phyloP scores from a whole-genome alignment of 2,329 filamentous ascomycete genomes.

The Nigrospora oryzae region DNA sequence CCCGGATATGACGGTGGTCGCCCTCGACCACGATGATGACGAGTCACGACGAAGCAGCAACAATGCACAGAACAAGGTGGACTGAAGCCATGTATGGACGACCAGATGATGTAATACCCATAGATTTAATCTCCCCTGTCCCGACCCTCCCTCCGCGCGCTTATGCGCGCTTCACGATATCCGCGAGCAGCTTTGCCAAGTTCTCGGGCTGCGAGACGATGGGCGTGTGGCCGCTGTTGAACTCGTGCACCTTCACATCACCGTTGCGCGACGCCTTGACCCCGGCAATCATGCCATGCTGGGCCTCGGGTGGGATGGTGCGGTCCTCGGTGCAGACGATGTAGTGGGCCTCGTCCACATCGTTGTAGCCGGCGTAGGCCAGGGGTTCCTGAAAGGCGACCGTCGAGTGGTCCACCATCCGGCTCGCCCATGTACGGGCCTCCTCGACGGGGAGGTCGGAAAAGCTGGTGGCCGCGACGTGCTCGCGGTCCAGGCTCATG shows the following conservation, averaged over 20 bases:
- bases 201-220: no score
- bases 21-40: conserved; percentile 18
- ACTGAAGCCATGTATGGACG: no score
- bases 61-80: no score
- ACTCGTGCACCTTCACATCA: no score
- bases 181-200: no score
- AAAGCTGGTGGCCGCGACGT: conserved; percentile 10
- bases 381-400: conserved; percentile 22
- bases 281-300: conserved; percentile 24
- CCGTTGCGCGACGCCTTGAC: no score
- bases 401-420: conserved; percentile 19
- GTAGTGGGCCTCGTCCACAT: conserved; percentile 27
- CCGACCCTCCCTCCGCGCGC: no score
- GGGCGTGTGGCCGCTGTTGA: no score
- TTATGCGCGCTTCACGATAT: no score
- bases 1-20: conserved; percentile 71
- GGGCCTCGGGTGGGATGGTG: conserved; percentile 18
- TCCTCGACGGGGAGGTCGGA: conserved; percentile 16
- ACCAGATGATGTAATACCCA: no score
- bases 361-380: conserved; percentile 29
- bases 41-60: no score
- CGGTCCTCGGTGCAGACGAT: conserved; percentile 26
- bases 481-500: conserved; percentile 7
- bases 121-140: no score
- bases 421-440: conserved; percentile 2